Percentiles rank a stretch among this genome's conserved stretches.
Conservation (phyloP, 2,329 filamentous ascomycete genomes). For the Phaeosphaeria sp. region DNA sequence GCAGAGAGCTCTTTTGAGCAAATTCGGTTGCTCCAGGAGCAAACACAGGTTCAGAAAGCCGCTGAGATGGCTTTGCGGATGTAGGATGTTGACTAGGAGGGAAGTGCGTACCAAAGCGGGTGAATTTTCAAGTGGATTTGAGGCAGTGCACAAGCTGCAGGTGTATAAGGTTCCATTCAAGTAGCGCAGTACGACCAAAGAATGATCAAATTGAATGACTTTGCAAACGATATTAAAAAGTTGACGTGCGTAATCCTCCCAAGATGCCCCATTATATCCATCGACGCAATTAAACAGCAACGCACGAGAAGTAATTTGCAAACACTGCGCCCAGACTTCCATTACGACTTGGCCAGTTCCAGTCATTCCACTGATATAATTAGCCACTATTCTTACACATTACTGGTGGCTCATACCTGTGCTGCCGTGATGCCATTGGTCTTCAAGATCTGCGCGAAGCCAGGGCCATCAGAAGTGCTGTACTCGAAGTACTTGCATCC, state of each 20-base stretch:
- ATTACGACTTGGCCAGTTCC: conserved; percentile 15
- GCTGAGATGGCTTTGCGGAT: background rate
- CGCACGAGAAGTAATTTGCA: background rate
- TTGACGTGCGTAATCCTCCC: too few relatives aligned
- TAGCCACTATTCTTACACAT: too few relatives aligned
- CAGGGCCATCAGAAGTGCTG: conserved; percentile 15
- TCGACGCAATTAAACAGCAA: background rate
- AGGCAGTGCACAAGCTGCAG: too few relatives aligned
- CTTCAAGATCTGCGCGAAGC: background rate
- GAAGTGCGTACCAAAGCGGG: too few relatives aligned
- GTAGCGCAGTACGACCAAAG: too few relatives aligned
- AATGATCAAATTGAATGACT: too few relatives aligned
- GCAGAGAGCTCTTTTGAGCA: background rate
- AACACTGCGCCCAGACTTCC: background rate
- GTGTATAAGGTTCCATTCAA: too few relatives aligned
- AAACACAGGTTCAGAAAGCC: background rate
- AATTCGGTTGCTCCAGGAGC: background rate
- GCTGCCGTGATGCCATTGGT: background rate
- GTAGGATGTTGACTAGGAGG: background rate
- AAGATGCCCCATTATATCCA: too few relatives aligned
- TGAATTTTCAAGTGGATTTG: too few relatives aligned
- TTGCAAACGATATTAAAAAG: too few relatives aligned
- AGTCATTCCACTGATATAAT: conserved; percentile 23
- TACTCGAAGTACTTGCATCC: conserved; percentile 39
- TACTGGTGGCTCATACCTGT: too few relatives aligned